Evolutionary conservation across 179 eudicot genomes (phyloP), one percentile per base, ranked within the genome.

Genomic region (Silene vulgaris): DNA sequence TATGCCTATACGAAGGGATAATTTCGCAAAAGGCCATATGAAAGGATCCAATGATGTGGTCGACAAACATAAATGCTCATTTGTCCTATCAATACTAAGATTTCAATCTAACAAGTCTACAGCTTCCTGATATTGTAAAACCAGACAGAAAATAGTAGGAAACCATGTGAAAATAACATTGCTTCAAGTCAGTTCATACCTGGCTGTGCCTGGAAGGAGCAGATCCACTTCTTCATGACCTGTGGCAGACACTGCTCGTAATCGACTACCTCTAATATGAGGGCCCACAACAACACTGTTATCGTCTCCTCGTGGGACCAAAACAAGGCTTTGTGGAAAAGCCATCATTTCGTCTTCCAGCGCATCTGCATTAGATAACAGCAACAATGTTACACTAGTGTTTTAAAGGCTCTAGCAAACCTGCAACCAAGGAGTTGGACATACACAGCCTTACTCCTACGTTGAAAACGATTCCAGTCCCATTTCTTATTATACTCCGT

Each of bases 171-270:
- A 43, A 62, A 13, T 0, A 68, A 63, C 6, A 83, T 16, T 16
- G 28, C 16, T 43, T 21, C 69, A 65, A 54, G 8, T 1, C 2
- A 7, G 20, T 11, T 4, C 12, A 32, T 85, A 92, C 97, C 96
- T 90, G 80, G 97, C 97, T 80, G 93, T 92, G 71, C 97, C 99
- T 13, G 99, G 99, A 82, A 95, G 99, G 77, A 95, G 99, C 70
- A 95, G 89, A 90, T 95, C 99, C 35, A 95, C 99, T 88, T 89
- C 99, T 84, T 88, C 91, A 74, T 86, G 86, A 70, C 99, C 97
- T 23, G 95, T 80, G 16, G 95, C 92, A 73, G 97, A 92, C 72
- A 96, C 78, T 71, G 97, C 86, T 73, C 89, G 86, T 79, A 95
- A 82, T 72, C 93, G 86, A 78, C 97, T 84, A 56, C 99, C 99